Conservation (phyloP, 2,329 filamentous ascomycete species). For the Emergomyces orientalis region DNA sequence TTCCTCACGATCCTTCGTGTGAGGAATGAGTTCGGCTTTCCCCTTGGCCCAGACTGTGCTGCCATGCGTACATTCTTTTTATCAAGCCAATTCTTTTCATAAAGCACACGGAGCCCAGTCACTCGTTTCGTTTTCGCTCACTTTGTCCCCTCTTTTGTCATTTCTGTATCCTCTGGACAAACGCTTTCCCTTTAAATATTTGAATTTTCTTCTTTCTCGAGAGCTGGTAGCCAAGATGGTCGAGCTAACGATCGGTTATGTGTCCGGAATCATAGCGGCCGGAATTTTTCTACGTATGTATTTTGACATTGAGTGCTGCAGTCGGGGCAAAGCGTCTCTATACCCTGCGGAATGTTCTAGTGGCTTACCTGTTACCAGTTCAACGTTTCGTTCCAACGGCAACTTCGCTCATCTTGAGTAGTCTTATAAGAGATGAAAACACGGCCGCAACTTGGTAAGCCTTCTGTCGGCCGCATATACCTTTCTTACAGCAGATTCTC, state of each 20-base stretch:
- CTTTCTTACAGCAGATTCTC: background rate
- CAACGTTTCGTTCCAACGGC: constrained; percentile 31
- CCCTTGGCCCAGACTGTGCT: background rate
- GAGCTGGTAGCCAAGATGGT: constrained; percentile 3
- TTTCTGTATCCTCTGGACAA: background rate
- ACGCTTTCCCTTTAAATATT: background rate
- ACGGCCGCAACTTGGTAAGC: constrained; percentile 21
- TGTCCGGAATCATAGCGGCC: constrained; percentile 35
- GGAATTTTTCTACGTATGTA: constrained; percentile 26
- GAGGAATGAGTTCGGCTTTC: background rate
- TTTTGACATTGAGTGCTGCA: background rate
- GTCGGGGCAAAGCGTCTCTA: background rate
- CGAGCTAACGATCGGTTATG: constrained; percentile 29
- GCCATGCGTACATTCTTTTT: background rate
- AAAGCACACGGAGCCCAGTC: background rate
- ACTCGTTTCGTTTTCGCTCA: background rate
- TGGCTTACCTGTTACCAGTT: constrained; percentile 20
- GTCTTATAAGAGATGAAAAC: constrained; percentile 29
- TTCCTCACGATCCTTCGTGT: background rate
- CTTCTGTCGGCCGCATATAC: background rate
- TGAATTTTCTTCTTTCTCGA: background rate
- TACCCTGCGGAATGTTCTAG: background rate
- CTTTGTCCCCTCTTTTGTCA: background rate
- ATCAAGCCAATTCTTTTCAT: constrained; percentile 1
- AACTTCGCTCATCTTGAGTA: constrained; percentile 30